Base-by-base conservation (phyloP, 2,329 filamentous ascomycete species). In the Fusarium concolor region DNA sequence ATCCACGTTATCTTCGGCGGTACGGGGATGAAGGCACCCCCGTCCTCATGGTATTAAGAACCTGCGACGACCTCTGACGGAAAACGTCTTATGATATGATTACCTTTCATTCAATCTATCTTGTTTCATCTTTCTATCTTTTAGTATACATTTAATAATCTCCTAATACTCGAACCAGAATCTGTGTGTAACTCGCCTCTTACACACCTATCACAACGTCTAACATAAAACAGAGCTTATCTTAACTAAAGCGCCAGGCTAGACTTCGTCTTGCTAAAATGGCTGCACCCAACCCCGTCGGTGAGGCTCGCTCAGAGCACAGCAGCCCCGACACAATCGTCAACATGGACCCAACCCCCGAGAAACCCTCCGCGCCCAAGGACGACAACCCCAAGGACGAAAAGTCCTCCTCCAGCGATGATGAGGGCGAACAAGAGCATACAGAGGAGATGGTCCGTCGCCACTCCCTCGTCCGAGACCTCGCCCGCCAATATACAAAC, bases 401-500 rank as follows among this genome's bases (percentile, higher is more conserved):
- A 20, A 54, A 59, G 6, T 57, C 46, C 26, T 26, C 26, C 47
- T 55, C 61, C 22, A 53, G 37, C 56, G 53, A 58, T 3, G 62
- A 68, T n/a, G 65, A 67, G 17, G 31, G 42, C 8, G 65, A 50
- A 6, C 14, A 33, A 8, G 28, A 24, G 1, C 42, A 62, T 2
- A 66, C 53, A 33, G 51, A 46, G n/a, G 67, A 70, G 44, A 70
- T 67, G 44, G 55, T 55, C 9, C 67, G 62, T 5, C 67, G 67
- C 5, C 67, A 70, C 38, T 70, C 67, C 18, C 70, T 70, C n/a
- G 67, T 70, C 22, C 51, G 68, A 4, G 64, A 68, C n/a, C 61
- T 70, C 17, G 68, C 68, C 7, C 51, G 67, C 0, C 52, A 57
- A 22, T 70, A 70, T 33, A 71, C 68, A 33, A 64, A 62, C 39